These are phyloP conservation scores for Zasmidium cellare DNA, from an alignment of 2,329 filamentous ascomycete species.

Conservation along the genomic window DNA sequence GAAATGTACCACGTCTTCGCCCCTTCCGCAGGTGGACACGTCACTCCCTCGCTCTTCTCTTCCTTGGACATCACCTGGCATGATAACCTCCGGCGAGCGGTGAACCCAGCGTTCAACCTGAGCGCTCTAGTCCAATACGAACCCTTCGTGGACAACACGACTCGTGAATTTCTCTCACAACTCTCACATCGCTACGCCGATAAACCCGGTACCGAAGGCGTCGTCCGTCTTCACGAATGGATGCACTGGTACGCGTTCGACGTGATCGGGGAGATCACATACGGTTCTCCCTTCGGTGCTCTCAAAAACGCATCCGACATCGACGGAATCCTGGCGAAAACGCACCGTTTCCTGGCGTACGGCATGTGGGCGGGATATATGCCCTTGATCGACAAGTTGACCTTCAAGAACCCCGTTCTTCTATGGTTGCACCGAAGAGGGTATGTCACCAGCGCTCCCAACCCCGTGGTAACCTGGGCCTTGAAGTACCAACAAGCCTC, in stretches of 20 bases:
- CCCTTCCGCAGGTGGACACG: background rate
- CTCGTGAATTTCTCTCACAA: too few relatives aligned
- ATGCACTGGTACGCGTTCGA: constrained; percentile 3
- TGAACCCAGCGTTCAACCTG: too few relatives aligned
- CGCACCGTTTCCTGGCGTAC: background rate
- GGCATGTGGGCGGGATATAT: background rate
- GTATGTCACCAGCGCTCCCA: background rate
- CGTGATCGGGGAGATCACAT: constrained; percentile 9
- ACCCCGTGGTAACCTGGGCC: background rate
- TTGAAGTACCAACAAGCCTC: background rate
- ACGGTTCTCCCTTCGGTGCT: constrained; percentile 7
- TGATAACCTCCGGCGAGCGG: background rate
- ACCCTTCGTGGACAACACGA: too few relatives aligned
- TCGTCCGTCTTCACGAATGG: too few relatives aligned
- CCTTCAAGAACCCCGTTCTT: background rate
- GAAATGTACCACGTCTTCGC: background rate
- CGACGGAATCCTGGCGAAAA: background rate
- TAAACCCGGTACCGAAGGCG: too few relatives aligned
- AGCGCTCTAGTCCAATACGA: too few relatives aligned
- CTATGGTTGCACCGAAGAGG: background rate
- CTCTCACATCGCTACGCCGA: too few relatives aligned
- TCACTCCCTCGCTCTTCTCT: background rate
- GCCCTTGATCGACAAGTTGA: background rate
- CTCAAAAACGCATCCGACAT: background rate
- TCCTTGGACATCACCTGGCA: background rate